These are phyloP conservation scores for Eleusine indica DNA, from an alignment of 176 grass and related monocot species.

Conservation along the genomic window DNA sequence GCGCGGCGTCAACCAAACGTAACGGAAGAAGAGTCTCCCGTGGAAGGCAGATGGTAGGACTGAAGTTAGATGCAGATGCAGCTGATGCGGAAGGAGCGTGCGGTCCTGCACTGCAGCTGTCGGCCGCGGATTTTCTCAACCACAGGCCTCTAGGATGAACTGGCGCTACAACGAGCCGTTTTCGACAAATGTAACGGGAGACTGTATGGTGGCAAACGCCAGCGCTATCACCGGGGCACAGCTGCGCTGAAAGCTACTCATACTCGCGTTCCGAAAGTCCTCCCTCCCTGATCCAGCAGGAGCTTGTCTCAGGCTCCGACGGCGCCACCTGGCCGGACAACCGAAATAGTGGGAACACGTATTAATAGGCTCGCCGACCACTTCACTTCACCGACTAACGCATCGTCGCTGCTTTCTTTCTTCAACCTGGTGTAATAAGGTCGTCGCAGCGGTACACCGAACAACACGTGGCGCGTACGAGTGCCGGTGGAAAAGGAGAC, in stretches of 20 bases:
- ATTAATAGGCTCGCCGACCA: conserved; percentile 18
- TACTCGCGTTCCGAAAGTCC: background rate
- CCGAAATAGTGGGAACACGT: background rate
- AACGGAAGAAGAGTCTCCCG: background rate
- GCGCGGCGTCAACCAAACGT: background rate
- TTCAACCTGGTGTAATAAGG: background rate
- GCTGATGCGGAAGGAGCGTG: background rate
- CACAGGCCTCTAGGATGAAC: conserved; percentile 29
- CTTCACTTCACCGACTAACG: background rate
- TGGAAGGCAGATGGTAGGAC: background rate
- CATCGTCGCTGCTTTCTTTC: background rate
- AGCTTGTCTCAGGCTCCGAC: background rate
- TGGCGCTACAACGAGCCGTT: background rate
- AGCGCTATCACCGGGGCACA: background rate
- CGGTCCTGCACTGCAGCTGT: background rate
- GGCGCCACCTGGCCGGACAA: conserved; percentile 23
- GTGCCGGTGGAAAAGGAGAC: background rate
- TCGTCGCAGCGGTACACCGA: background rate
- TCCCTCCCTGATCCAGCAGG: background rate
- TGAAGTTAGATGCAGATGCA: background rate
- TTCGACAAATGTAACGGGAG: conserved; percentile 16
- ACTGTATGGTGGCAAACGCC: background rate
- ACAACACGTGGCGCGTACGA: background rate
- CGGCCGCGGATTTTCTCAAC: conserved; percentile 32
- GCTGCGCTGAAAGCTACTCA: conserved; percentile 17